Evolutionary conservation across 2,329 filamentous ascomycete genomes (phyloP), one percentile per base, ranked within the genome.

Genomic region (Sporothrix schenckii): DNA sequence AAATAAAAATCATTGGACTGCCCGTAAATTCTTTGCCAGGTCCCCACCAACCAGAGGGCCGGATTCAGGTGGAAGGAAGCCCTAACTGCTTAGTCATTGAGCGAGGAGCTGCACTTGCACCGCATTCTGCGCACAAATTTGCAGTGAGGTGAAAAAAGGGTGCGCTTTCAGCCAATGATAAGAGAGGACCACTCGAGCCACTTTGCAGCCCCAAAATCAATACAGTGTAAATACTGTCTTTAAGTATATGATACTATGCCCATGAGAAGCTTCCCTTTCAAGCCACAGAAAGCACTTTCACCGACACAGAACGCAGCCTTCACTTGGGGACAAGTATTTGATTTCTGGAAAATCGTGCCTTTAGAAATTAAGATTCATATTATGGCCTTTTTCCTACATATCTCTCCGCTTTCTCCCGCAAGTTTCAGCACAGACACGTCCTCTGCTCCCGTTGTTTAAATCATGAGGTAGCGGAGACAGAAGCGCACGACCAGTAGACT

Each of bases 401-500:
- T 34, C 34, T 34, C 34, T 34, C 34, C 34, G 2, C 9, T 34
- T 9, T 34, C 34, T 34, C 7, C 34, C 34, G 4, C 7, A 34
- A 7, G 6, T 34, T 34, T 34, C 34, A 34, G 7, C 34, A 34
- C 34, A 5, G 34, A 34, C 6, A 34, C 34, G 34, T 34, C 6
- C 34, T 34, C 52, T 54, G 52, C 13, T 19, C 13, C 14, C 14
- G 19, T 58, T 30, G n/a, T 6, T 4, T 13, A 3, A 39, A 80
- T 79, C 52, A 80, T 77, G 76, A 76, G 79, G 73, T 80, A 78
- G 21, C 78, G 77, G 13, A 80, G 75, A 71, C 77, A 80, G 72
- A 80, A 80, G 11, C 78, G 79, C 58, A 76, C 61, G 44, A 79
- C 71, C 1, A 76, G 79, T 1, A 80, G 73, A 52, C 58, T 67